Conservation (phyloP, 805 yeast genomes). For the Zygosaccharomyces kombuchaensis region DNA sequence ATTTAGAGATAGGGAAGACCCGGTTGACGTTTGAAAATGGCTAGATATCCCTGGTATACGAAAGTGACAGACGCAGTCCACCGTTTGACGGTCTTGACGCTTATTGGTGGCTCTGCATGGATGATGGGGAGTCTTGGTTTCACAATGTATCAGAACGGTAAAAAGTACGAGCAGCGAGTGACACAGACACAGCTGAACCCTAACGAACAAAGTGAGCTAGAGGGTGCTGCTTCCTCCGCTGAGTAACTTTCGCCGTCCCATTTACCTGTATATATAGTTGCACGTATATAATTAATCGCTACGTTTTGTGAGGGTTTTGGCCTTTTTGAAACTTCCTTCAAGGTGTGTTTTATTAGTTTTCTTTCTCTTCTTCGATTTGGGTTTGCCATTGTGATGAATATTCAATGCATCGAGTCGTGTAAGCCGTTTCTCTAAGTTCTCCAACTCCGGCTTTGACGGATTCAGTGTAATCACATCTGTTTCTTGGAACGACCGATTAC, state of each 20-base stretch:
- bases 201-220: conserved; percentile 15
- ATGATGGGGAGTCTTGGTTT: conserved; percentile 50
- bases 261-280: background rate
- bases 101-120: conserved; percentile 54
- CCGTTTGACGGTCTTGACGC: conserved; percentile 63
- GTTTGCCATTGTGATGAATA: conserved; percentile 38
- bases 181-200: conserved; percentile 25
- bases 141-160: conserved; percentile 50
- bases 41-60: conserved; percentile 69
- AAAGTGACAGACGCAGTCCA: conserved; percentile 67
- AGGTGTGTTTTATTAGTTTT: conserved; percentile 5
- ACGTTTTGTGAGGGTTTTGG: conserved; percentile 1
- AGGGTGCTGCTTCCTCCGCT: conserved; percentile 20
- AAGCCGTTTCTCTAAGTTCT: conserved; percentile 24
- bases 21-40: conserved; percentile 31
- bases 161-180: conserved; percentile 44
- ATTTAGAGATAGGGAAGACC: too few relatives aligned
- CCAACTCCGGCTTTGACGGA: conserved; percentile 21
- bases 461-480: conserved; percentile 40
- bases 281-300: background rate
- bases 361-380: conserved; percentile 25
- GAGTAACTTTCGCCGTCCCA: conserved; percentile 6
- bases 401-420: conserved; percentile 15
- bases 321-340: background rate
- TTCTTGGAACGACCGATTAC: conserved; percentile 25